Base-by-base conservation (phyloP, 805 yeast genomes). In the Candida yuanshanica region DNA sequence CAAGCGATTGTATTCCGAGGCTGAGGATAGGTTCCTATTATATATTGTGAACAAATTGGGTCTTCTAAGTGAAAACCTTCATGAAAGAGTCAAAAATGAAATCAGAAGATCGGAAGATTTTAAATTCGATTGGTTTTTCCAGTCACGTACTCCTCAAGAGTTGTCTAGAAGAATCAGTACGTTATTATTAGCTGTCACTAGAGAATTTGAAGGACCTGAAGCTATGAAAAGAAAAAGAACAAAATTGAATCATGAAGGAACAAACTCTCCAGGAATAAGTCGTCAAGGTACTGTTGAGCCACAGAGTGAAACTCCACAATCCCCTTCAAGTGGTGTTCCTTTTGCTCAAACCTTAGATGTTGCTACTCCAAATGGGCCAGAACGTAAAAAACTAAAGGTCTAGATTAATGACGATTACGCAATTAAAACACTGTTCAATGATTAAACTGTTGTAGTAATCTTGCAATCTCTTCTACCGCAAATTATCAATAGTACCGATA, bases 101-200 rank as follows among this genome's bases (percentile, higher is more conserved):
- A 79, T 83, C 11, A 56, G 67, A 48, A 63, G 62, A 5, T 77
- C 83, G 42, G 81, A 76, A 43, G 60, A 77, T 32, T 84, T 84
- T 63, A 69, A 70, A 31, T 85, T 81, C 55, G 86, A 84, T 48
- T 85, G 89, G 83, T 85, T 73, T 53, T 71, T 85, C 51, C 68
- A 69, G 38, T 80, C 90, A 0, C 69, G 95, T 59, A 77, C 86
- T 0, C 71, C 85, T 1, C 84, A 77, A 52, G 95, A 85, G 47
- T 52, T 85, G 26, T 76, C 81, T 13, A 74, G 90, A 60, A 70
- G 95, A 53, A 72, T 80, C 9, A 79, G 72, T 34, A 82, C 93
- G 0, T 64, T 85, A 32, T 58, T 85, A 35, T 63, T 82, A 20
- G 84, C 90, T 2, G 65, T 85, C 13, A 74, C 85, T 0, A 74